Conservation (phyloP, 352 stramenopile species). For the Phytophthora hybrid region DNA sequence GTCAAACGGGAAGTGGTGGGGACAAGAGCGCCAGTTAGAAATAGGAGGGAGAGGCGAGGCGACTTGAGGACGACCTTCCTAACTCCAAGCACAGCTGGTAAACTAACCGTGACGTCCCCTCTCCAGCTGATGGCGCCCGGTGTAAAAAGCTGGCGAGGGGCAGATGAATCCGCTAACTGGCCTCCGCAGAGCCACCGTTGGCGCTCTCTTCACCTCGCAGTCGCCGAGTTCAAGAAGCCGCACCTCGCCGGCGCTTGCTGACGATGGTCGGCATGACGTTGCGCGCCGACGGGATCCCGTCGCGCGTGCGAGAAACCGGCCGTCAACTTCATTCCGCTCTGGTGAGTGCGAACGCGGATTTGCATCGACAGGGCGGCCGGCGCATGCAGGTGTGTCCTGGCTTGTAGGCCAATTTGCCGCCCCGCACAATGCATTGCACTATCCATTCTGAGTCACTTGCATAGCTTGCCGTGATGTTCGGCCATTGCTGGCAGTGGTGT, state of each 20-base stretch:
- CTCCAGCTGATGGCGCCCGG: conserved; percentile 20
- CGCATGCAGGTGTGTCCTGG: background rate
- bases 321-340: conserved; percentile 31
- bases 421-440: conserved; percentile 15
- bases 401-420: background rate
- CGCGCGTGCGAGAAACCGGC: conserved; percentile 29
- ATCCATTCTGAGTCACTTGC: conserved; percentile 19
- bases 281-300: conserved; percentile 23
- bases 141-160: conserved; percentile 32
- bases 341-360: conserved; percentile 14
- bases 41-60: conserved; percentile 29
- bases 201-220: conserved; percentile 27
- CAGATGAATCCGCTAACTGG: conserved; percentile 31
- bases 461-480: conserved; percentile 7
- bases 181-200: conserved; percentile 21
- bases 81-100: conserved; percentile 35
- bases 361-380: conserved; percentile 21
- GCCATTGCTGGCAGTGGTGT: background rate
- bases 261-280: conserved; percentile 19
- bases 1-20: conserved; percentile 43
- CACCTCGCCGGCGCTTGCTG: conserved; percentile 29
- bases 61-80: conserved; percentile 22
- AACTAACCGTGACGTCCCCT: conserved; percentile 17
- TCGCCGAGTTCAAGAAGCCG: conserved; percentile 20
- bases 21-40: conserved; percentile 3